These are phyloP conservation scores for Dothideomycetes sp. DNA, from an alignment of 2,329 filamentous ascomycete genomes.

Conservation along the genomic window DNA sequence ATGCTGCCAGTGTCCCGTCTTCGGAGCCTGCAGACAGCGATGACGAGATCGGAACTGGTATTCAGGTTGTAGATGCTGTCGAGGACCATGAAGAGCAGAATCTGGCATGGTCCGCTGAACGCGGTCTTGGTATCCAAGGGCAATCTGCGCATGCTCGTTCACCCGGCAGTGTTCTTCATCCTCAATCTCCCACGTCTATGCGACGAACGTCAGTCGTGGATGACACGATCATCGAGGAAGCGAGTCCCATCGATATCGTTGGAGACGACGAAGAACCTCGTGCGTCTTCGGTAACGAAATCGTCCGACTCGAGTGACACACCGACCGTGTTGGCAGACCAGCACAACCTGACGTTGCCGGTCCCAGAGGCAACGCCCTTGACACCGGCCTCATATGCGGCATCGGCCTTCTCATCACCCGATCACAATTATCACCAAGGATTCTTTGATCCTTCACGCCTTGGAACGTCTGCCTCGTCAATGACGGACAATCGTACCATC, in stretches of 20 bases:
- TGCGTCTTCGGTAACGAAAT: conserved; percentile 37
- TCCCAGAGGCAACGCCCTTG: conserved; percentile 31
- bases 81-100: conserved; percentile 16
- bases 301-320: conserved; percentile 36
- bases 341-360: conserved; percentile 20
- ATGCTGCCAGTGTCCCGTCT: background rate
- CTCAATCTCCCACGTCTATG: background rate
- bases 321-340: conserved; percentile 23
- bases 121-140: conserved; percentile 22
- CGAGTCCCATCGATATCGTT: conserved; percentile 31
- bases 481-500: conserved; percentile 59
- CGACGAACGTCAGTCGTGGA: conserved; percentile 12
- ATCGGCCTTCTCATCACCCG: conserved; percentile 52
- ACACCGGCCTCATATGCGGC: conserved; percentile 51
- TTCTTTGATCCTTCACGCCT: conserved; percentile 60
- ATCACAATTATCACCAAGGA: conserved; percentile 49
- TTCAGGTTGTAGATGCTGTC: conserved; percentile 34
- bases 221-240: conserved; percentile 23
- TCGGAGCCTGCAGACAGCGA: conserved; percentile 1
- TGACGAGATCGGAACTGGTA: conserved; percentile 25
- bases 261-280: conserved; percentile 37
- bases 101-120: conserved; percentile 30
- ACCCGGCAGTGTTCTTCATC: background rate
- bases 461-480: conserved; percentile 64
- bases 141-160: background rate